Conservation (phyloP, 352 stramenopile species). For the Phytophthora multivora region DNA sequence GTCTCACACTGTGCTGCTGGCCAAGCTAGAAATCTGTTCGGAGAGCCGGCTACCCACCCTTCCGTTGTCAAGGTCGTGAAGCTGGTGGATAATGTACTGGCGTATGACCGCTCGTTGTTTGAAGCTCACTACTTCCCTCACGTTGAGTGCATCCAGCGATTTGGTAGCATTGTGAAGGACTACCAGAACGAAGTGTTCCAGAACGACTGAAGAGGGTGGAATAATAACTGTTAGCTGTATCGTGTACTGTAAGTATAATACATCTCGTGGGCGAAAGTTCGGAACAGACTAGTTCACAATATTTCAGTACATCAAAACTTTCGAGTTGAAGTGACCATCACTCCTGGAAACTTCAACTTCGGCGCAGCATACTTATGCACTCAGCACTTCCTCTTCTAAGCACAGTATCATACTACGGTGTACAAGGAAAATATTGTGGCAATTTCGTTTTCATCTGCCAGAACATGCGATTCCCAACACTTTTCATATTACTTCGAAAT, state of each 20-base stretch:
- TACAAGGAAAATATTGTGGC: no score
- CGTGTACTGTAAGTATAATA: conserved; percentile 7
- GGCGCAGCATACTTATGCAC: no score
- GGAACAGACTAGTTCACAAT: no score
- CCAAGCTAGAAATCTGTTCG: conserved; percentile 38
- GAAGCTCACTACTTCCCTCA: conserved; percentile 79
- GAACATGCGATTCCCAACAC: no score
- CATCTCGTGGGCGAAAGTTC: neutral
- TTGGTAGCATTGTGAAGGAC: conserved; percentile 78
- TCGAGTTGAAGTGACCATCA: no score
- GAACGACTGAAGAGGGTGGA: conserved; percentile 14
- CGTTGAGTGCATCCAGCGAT: conserved; percentile 79
- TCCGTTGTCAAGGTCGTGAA: conserved; percentile 41
- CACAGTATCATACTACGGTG: no score
- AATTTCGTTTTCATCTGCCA: no score
- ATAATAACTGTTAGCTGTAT: conserved; percentile 8
- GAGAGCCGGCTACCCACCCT: conserved; percentile 12
- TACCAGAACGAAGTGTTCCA: conserved; percentile 59
- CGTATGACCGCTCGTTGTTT: conserved; percentile 52
- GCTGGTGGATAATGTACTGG: conserved; percentile 45
- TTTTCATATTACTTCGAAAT: neutral
- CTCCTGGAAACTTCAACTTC: no score
- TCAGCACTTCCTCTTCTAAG: no score
- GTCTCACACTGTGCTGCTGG: conserved; percentile 6
- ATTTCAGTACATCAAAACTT: neutral